Evolutionary conservation across 129 eudicot species (phyloP).

Genomic region (Ambrosia artemisiifolia): DNA sequence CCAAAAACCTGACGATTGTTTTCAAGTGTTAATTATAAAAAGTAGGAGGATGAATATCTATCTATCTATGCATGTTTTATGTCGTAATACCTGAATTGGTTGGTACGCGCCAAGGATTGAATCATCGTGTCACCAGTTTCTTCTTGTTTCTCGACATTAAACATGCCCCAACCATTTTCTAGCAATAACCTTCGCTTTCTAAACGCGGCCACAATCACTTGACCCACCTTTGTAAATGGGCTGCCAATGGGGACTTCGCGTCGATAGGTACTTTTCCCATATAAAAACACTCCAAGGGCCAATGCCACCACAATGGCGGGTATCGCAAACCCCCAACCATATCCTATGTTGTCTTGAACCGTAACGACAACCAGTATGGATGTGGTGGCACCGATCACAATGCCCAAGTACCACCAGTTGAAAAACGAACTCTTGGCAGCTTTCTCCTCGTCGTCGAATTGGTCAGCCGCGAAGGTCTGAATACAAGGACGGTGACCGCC

Average conservation of each 20-base stretch:
- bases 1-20: slow-evolving; percentile 40
- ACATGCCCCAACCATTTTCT: slow-evolving; percentile 12
- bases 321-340: slow-evolving; percentile 58
- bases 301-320: slow-evolving; percentile 47
- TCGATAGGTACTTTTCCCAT: slow-evolving; percentile 39
- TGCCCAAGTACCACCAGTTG: slow-evolving; percentile 87
- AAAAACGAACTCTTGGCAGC: slow-evolving; percentile 71
- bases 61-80: too few species aligned
- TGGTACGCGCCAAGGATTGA: slow-evolving; percentile 38
- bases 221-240: slow-evolving; percentile 61
- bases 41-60: too few species aligned
- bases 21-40: not conserved
- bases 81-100: slow-evolving; percentile 44
- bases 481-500: slow-evolving; percentile 88
- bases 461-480: slow-evolving; percentile 83
- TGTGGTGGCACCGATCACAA: slow-evolving; percentile 43
- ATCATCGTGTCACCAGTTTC: not conserved
- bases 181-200: slow-evolving; percentile 38
- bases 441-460: slow-evolving; percentile 59
- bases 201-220: slow-evolving; percentile 50
- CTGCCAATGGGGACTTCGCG: slow-evolving; percentile 51
- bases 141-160: slow-evolving; percentile 14
- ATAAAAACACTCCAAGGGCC: slow-evolving; percentile 43
- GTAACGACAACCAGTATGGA: slow-evolving; percentile 45
- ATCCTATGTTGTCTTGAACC: slow-evolving; percentile 52